phyloP scores from a whole-genome alignment of 176 grass and related monocot genomes.

The Triticum timopheevii region DNA sequence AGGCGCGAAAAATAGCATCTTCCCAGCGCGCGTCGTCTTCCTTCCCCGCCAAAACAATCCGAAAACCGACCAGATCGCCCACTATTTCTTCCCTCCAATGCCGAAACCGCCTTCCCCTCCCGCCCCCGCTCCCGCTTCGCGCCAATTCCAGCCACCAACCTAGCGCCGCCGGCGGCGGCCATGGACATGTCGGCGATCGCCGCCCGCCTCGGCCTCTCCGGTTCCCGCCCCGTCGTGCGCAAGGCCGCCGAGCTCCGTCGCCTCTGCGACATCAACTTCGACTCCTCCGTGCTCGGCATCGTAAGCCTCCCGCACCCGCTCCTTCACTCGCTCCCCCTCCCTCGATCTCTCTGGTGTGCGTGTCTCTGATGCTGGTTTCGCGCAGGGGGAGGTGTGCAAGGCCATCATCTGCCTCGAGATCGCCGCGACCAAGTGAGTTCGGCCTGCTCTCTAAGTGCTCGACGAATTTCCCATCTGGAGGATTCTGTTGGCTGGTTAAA shows the following conservation, averaged over 20 bases:
- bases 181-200: conserved; percentile 90
- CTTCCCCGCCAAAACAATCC: conserved; percentile 45
- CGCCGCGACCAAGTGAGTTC: conserved; percentile 73
- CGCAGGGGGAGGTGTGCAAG: conserved; percentile 92
- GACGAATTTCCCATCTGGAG: conserved; percentile 2
- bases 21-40: conserved; percentile 32
- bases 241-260: conserved; percentile 94
- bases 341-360: background rate
- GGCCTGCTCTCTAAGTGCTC: conserved; percentile 23
- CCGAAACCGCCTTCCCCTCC: conserved; percentile 1
- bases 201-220: conserved; percentile 64
- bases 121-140: background rate
- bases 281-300: conserved; percentile 89
- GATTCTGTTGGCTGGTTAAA: background rate
- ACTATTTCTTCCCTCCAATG: conserved; percentile 35
- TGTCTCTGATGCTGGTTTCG: background rate
- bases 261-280: conserved; percentile 76
- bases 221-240: conserved; percentile 52
- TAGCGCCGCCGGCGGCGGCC: background rate
- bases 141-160: background rate
- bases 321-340: no score
- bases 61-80: conserved; percentile 22
- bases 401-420: conserved; percentile 95
- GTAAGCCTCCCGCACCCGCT: background rate
- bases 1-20: conserved; percentile 37